These are phyloP conservation scores for Gloeopeniophorella convolvens DNA, from an alignment of 768 basidiomycete genomes.

Conservation along the genomic window DNA sequence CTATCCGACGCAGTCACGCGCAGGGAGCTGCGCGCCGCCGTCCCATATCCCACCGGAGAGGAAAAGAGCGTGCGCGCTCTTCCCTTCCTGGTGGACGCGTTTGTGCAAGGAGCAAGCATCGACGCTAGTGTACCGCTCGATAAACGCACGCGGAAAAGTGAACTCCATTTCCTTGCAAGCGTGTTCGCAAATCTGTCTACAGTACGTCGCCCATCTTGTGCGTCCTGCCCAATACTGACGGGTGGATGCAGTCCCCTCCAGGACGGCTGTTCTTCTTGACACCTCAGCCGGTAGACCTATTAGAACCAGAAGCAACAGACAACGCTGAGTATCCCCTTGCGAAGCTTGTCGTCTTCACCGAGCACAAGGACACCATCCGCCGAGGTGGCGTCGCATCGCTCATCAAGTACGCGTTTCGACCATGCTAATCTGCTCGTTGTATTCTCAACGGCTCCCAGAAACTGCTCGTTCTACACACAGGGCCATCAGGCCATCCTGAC, in stretches of 20 bases:
- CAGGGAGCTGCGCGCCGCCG: constrained; percentile 68
- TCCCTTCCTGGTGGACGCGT: constrained; percentile 84
- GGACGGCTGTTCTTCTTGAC: constrained; percentile 80
- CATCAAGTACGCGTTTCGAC: constrained; percentile 56
- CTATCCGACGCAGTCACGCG: constrained; percentile 73
- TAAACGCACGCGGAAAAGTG: constrained; percentile 58
- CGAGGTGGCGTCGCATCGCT: constrained; percentile 82
- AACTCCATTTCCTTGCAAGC: constrained; percentile 85
- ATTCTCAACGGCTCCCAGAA: constrained; percentile 40
- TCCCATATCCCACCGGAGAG: constrained; percentile 58
- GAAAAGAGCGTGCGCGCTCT: constrained; percentile 54
- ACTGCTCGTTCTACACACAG: constrained; percentile 65
- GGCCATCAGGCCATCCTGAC: constrained; percentile 68
- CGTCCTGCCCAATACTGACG: not conserved
- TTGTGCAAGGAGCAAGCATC: constrained; percentile 63
- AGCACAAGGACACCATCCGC: constrained; percentile 81
- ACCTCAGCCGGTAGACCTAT: constrained; percentile 48
- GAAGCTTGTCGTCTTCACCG: constrained; percentile 81
- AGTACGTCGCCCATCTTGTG: constrained; percentile 38
- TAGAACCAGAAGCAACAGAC: constrained; percentile 36
- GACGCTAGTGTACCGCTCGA: constrained; percentile 43
- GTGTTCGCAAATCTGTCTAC: constrained; percentile 90
- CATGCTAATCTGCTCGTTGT: not conserved
- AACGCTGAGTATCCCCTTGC: constrained; percentile 72
- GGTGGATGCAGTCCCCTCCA: constrained; percentile 50